Evolutionary conservation across 345 rosid genomes (phyloP), one percentile per base, ranked within the genome.

Genomic region (Alliaria petiolata): DNA sequence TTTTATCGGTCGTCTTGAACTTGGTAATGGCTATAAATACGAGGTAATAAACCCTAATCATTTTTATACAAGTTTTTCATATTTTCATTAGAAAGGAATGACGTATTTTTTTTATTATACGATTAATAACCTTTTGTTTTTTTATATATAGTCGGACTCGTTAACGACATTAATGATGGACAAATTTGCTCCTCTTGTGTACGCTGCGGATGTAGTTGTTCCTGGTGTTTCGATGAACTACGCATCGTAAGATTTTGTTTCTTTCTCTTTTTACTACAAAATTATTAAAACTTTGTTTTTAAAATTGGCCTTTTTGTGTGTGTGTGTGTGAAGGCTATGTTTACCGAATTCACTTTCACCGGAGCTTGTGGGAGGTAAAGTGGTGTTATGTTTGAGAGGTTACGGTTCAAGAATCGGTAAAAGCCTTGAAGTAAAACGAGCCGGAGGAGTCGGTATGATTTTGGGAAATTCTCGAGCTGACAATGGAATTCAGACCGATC

Each of bases 341-440:
- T 82, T 83, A 10, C 82, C 88, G 0, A 76, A 75, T 59, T 83
- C 93, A 30, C 86, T 92, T 13, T 59, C 78, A 8, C 80, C 87
- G 0, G 58, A 59, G 7, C 83, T 78, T 70, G 89, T 80, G 7
- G 80, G 70, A 60, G 98, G 92, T 20, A 92, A 89, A 78, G 80
- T 89, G 31, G 90, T 22, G 1, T n/a, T 89, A 67, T 87, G 97
- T 85, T 17, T 75, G 43, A 81, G 87, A 79, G 90, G 92, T 4
- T 19, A 0, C 3, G 33, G 4, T 5, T 85, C 86, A 35, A 81
- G 83, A 82, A 28, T 85, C 2, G 71, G 39, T 19, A 84, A 87
- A 71, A 84, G 96, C 16, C 14, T 76, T 73, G 96, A 87, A 65
- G 93, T 86, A 43, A 86, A 83, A 78, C 81, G 88, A 54, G 96